phyloP scores from a whole-genome alignment of 495 filamentous ascomycete genomes.

The Penicillium crystallinum region DNA sequence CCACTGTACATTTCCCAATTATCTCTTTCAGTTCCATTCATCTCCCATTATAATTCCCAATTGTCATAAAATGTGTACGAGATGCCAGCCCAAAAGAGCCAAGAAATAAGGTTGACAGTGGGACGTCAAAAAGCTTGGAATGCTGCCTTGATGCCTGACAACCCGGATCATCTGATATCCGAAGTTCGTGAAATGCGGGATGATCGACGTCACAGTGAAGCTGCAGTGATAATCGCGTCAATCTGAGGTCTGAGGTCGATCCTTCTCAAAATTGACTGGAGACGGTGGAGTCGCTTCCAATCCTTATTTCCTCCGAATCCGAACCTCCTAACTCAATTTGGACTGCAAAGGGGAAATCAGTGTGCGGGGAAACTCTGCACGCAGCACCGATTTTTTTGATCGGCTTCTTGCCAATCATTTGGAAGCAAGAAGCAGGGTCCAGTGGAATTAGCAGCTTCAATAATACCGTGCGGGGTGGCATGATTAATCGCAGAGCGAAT shows the following conservation, averaged over 20 bases:
- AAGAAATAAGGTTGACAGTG: too few species aligned
- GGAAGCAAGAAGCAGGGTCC: neutral
- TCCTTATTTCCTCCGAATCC: neutral
- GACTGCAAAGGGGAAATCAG: too few species aligned
- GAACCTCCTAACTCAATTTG: too few species aligned
- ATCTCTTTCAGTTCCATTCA: too few species aligned
- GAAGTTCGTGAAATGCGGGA: constrained; percentile 20
- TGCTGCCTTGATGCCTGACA: constrained; percentile 18
- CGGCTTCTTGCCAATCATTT: neutral
- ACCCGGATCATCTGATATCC: constrained; percentile 14
- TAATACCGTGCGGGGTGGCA: constrained; percentile 16
- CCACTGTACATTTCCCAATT: too few species aligned
- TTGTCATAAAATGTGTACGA: too few species aligned
- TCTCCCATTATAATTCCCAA: too few species aligned
- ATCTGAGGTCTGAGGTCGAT: neutral
- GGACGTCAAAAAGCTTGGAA: too few species aligned
- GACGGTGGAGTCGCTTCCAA: neutral
- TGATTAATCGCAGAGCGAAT: constrained; percentile 16
- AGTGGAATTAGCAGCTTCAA: too few species aligned
- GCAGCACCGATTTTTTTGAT: constrained; percentile 3
- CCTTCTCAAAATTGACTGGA: neutral
- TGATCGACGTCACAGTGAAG: constrained; percentile 29
- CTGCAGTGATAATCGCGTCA: constrained; percentile 1
- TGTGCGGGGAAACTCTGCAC: constrained; percentile 6
- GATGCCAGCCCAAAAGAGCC: too few species aligned